Conservation (phyloP, 306 rosid species). For the Castanopsis chinensis region DNA sequence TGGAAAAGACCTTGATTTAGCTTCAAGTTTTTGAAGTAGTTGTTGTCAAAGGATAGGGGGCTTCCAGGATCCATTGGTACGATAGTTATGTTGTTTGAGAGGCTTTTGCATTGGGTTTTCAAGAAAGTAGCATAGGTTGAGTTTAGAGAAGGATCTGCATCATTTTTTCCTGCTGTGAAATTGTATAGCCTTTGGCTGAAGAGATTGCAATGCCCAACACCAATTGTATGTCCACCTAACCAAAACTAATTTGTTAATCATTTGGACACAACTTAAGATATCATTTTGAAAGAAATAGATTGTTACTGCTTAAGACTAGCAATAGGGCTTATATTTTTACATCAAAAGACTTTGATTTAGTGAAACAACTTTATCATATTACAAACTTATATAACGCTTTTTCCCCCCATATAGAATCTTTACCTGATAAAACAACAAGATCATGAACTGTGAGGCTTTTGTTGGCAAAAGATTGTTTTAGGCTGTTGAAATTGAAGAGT, state of each 20-base stretch:
- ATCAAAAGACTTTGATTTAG: no score
- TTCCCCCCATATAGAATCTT: neutral
- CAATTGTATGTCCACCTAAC: conserved; percentile 36
- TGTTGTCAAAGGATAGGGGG: conserved; percentile 33
- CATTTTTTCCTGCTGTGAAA: conserved; percentile 50
- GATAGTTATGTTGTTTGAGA: conserved; percentile 15
- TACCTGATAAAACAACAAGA: conserved; percentile 43
- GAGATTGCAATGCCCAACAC: conserved; percentile 31
- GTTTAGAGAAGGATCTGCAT: conserved; percentile 53
- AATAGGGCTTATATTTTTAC: no score
- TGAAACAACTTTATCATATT: no score
- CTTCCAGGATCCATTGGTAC: conserved; percentile 48
- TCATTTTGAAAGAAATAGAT: no score
- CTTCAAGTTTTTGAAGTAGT: conserved; percentile 38
- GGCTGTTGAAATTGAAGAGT: conserved; percentile 29
- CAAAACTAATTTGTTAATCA: neutral
- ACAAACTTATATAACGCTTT: neutral
- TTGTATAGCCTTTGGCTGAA: conserved; percentile 39
- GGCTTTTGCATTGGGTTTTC: conserved; percentile 28
- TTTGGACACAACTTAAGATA: neutral
- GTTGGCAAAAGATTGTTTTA: conserved; percentile 14
- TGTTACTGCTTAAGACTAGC: no score
- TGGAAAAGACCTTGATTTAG: conserved; percentile 46
- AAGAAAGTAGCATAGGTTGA: conserved; percentile 26
- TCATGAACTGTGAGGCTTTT: conserved; percentile 23